These are phyloP conservation scores for Talaromyces ruber DNA, from an alignment of 495 filamentous ascomycete genomes.

Conservation along the genomic window DNA sequence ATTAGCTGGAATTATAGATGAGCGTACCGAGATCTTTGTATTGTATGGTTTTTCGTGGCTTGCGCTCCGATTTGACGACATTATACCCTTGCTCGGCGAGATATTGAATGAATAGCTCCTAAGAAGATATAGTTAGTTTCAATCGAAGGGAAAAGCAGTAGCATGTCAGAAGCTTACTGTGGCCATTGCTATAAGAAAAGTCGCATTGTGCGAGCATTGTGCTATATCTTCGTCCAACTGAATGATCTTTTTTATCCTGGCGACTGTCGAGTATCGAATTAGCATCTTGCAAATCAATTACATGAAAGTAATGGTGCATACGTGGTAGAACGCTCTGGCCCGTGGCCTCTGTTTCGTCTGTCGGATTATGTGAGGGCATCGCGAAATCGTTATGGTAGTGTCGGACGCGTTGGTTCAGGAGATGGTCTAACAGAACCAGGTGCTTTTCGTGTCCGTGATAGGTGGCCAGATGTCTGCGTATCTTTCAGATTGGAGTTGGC, in stretches of 20 bases:
- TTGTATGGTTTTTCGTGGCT: conserved; percentile 88
- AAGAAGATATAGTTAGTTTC: conserved; percentile 7
- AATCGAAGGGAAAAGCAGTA: neutral
- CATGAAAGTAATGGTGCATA: conserved; percentile 35
- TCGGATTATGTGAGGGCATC: conserved; percentile 1
- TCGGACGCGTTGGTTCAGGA: neutral
- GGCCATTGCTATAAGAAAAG: conserved; percentile 89
- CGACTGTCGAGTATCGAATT: conserved; percentile 45
- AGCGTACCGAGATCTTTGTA: conserved; percentile 81
- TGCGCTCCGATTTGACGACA: conserved; percentile 81
- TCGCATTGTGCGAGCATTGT: conserved; percentile 82
- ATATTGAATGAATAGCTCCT: conserved; percentile 97
- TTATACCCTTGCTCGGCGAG: conserved; percentile 77
- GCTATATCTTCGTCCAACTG: conserved; percentile 74
- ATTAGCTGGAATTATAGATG: conserved; percentile 1
- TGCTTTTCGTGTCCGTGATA: neutral
- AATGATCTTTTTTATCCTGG: conserved; percentile 90
- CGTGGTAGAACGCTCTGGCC: conserved; percentile 78
- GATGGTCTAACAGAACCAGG: neutral
- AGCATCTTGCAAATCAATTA: neutral
- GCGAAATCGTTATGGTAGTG: neutral
- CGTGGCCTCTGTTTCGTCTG: conserved; percentile 66
- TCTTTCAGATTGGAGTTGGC: neutral
- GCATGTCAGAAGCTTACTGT: conserved; percentile 44
- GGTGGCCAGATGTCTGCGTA: neutral